Percentiles rank a stretch among this genome's conserved stretches.
Evolutionary conservation across 345 rosid genomes (phyloP).

Genomic region (Arabis hirsuta): DNA sequence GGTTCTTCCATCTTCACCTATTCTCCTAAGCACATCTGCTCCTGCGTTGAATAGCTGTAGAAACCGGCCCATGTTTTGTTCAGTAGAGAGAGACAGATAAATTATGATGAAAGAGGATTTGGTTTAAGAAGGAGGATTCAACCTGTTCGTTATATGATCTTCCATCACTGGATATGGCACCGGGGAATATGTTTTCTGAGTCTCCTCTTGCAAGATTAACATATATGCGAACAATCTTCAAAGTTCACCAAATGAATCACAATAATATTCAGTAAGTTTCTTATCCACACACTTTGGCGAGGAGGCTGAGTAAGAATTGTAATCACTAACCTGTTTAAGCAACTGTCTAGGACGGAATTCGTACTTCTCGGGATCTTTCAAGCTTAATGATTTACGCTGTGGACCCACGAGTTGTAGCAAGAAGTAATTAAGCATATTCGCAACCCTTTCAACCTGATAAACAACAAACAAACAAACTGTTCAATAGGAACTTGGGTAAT

Average conservation of each 20-base stretch:
- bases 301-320: slow-evolving; percentile 1
- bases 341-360: slow-evolving; percentile 94
- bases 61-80: slow-evolving; percentile 26
- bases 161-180: slow-evolving; percentile 95
- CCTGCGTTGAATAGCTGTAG: slow-evolving; percentile 87
- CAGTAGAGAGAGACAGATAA: slow-evolving; percentile 8
- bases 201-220: slow-evolving; percentile 95
- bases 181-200: slow-evolving; percentile 70
- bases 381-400: slow-evolving; percentile 83
- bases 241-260: slow-evolving; percentile 31
- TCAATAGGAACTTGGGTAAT: slow-evolving; percentile 14
- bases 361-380: slow-evolving; percentile 96
- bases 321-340: slow-evolving; percentile 79
- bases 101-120: slow-evolving; percentile 14
- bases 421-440: slow-evolving; percentile 96
- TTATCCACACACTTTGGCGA: slow-evolving; percentile 8
- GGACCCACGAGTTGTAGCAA: slow-evolving; percentile 97
- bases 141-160: slow-evolving; percentile 98
- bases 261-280: not conserved
- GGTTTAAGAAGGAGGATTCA: slow-evolving; percentile 11
- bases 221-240: slow-evolving; percentile 88
- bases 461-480: slow-evolving; percentile 21
- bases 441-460: slow-evolving; percentile 92
- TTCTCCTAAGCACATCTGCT: slow-evolving; percentile 77
- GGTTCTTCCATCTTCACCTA: slow-evolving; percentile 78